Evolutionary conservation across 345 rosid species (phyloP).

Genomic region (Gynandropsis gynandra): DNA sequence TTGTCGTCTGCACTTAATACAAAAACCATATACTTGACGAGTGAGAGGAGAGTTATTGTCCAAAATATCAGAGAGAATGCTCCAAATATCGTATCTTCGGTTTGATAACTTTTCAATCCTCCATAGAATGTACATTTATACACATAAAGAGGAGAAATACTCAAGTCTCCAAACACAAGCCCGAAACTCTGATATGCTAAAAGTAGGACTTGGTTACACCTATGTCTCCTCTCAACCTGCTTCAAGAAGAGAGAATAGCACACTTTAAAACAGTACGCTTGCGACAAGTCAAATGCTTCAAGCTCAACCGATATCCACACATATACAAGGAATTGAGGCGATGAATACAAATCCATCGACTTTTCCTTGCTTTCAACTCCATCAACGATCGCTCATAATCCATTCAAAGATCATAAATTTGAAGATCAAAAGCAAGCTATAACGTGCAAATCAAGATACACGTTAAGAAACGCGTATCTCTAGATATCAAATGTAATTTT

Average conservation of each 20-base stretch:
- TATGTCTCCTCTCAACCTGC: constrained; percentile 55
- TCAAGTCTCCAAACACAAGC: constrained; percentile 61
- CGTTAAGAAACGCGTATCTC: constrained; percentile 5
- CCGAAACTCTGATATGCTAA: constrained; percentile 91
- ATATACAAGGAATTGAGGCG: neutral
- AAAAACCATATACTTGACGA: constrained; percentile 62
- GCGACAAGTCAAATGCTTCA: neutral
- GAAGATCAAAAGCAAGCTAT: neutral
- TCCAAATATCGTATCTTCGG: constrained; percentile 68
- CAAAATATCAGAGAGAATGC: constrained; percentile 81
- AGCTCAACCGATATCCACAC: neutral
- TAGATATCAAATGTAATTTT: neutral
- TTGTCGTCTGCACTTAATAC: constrained; percentile 65
- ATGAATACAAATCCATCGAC: neutral
- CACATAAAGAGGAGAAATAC: constrained; percentile 77
- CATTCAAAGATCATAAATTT: neutral
- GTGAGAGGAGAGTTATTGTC: constrained; percentile 68
- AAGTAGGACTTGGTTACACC: constrained; percentile 42
- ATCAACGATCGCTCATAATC: neutral
- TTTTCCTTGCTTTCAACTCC: no score
- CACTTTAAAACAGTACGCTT: neutral
- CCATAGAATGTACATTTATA: constrained; percentile 76
- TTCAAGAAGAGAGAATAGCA: constrained; percentile 17
- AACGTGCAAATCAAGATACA: neutral
- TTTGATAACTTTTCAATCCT: constrained; percentile 41